Percentiles rank a stretch among this genome's conserved stretches.
These are phyloP conservation scores for Penium margaritaceum DNA, from an alignment of 139 green algal species.

Conservation along the genomic window DNA sequence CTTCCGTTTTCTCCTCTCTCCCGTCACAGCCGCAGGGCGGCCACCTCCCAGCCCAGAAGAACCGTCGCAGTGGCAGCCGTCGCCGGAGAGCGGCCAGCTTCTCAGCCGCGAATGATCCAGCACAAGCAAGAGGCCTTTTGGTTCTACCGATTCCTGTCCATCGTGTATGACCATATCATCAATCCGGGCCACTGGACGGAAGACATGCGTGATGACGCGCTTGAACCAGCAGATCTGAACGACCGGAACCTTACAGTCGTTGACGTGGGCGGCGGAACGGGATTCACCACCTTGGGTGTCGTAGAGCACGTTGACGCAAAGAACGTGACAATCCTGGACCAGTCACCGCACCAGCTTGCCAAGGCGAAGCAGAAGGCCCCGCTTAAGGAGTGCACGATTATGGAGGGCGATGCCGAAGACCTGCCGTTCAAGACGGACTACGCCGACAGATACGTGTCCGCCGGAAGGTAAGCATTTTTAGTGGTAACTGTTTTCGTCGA, in stretches of 20 bases:
- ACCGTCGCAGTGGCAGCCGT: too few species aligned
- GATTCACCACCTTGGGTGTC: conserved; percentile 84
- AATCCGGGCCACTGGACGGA: conserved; percentile 86
- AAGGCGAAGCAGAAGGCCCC: conserved; percentile 78
- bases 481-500: too few species aligned
- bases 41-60: too few species aligned
- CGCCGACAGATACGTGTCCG: conserved; percentile 86
- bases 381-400: conserved; percentile 79
- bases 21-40: too few species aligned
- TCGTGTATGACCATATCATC: conserved; percentile 84
- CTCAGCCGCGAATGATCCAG: conserved; percentile 67
- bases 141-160: conserved; percentile 78
- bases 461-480: conserved; percentile 67
- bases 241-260: conserved; percentile 61
- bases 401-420: conserved; percentile 90
- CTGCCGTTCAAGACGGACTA: conserved; percentile 77
- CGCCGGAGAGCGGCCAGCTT: conserved; percentile 27
- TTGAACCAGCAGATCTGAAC: conserved; percentile 71
- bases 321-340: conserved; percentile 87
- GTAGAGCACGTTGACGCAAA: conserved; percentile 62
- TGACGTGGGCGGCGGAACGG: conserved; percentile 86
- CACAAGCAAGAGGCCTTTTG: conserved; percentile 81
- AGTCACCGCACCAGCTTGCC: conserved; percentile 83
- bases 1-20: too few species aligned
- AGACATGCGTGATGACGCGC: conserved; percentile 83